A percentile compares a stretch with the other conserved stretches of the same genome.
phyloP scores from a whole-genome alignment of 1,139 yeast genomes.

The Kodamaea derodonti region DNA sequence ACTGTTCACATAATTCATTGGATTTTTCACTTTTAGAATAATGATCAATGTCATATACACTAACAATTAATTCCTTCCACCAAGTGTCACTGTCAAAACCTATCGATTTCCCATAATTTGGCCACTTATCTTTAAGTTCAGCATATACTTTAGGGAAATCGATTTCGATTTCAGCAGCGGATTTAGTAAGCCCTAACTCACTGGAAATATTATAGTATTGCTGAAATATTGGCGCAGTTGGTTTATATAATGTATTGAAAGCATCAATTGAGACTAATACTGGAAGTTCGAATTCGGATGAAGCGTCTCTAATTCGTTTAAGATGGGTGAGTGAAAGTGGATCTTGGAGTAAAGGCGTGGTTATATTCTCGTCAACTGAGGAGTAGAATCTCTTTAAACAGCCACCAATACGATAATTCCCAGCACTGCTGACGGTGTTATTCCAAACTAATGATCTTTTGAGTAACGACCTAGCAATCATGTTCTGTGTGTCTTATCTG shows the following conservation, averaged over 20 bases:
- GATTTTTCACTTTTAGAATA: constrained; percentile 16
- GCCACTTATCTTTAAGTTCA: constrained; percentile 31
- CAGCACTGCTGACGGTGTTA: no score
- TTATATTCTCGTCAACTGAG: no score
- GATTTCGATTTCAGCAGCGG: constrained; percentile 21
- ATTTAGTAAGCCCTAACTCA: constrained; percentile 39
- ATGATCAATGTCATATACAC: constrained; percentile 34
- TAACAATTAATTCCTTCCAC: constrained; percentile 55
- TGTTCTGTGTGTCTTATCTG: no score
- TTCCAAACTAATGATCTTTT: no score
- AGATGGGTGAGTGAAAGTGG: constrained; percentile 26
- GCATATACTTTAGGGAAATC: constrained; percentile 30
- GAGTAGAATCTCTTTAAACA: no score
- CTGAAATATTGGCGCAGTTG: constrained; percentile 48
- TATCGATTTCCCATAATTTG: constrained; percentile 58
- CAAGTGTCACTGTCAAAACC: constrained; percentile 39
- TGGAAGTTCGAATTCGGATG: constrained; percentile 36
- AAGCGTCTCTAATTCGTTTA: constrained; percentile 28
- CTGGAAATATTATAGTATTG: constrained; percentile 50
- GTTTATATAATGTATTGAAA: constrained; percentile 61
- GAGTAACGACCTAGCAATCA: no score
- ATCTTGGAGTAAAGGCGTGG: constrained; percentile 17
- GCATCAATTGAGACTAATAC: constrained; percentile 61
- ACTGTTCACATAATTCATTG: constrained; percentile 28
- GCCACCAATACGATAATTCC: no score